These are phyloP conservation scores for Pythium dissimile DNA, from an alignment of 352 stramenopile genomes.

Conservation along the genomic window DNA sequence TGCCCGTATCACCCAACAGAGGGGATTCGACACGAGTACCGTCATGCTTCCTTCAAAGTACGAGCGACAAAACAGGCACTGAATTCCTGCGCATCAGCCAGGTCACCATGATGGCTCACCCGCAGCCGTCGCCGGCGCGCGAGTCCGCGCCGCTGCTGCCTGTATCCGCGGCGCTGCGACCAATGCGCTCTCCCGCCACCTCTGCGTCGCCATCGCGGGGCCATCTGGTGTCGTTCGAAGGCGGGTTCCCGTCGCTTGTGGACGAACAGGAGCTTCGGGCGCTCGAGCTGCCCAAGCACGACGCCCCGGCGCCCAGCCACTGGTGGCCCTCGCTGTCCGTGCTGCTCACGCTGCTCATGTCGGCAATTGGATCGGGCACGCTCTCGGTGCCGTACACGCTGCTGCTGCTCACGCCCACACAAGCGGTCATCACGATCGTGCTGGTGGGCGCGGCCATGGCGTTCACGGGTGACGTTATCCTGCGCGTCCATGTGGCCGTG, in stretches of 20 bases:
- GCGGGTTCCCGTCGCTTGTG: conserved; percentile 23
- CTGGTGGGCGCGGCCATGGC: conserved; percentile 61
- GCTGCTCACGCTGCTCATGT: conserved; percentile 27
- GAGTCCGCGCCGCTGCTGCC: conserved; percentile 16
- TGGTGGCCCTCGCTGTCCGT: conserved; percentile 16
- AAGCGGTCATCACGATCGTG: conserved; percentile 42
- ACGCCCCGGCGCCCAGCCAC: not conserved
- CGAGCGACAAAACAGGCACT: conserved; percentile 1
- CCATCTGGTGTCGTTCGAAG: conserved; percentile 20
- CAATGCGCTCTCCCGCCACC: not conserved
- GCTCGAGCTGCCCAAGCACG: not conserved
- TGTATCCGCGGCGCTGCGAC: too few relatives aligned
- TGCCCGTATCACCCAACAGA: not conserved
- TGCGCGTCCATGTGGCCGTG: conserved; percentile 58
- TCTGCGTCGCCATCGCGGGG: conserved; percentile 7
- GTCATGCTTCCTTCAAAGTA: not conserved
- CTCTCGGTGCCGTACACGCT: conserved; percentile 60
- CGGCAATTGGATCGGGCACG: conserved; percentile 20
- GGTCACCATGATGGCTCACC: not conserved
- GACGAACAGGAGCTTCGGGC: conserved; percentile 18
- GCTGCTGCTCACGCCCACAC: conserved; percentile 45
- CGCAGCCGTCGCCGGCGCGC: not conserved
- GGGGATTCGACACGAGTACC: not conserved
- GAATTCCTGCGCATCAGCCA: conserved; percentile 5
- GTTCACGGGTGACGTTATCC: conserved; percentile 63